Evolutionary conservation across 2,329 filamentous ascomycete genomes (phyloP), one percentile per base, ranked within the genome.

Genomic region (Alternaria sp.): DNA sequence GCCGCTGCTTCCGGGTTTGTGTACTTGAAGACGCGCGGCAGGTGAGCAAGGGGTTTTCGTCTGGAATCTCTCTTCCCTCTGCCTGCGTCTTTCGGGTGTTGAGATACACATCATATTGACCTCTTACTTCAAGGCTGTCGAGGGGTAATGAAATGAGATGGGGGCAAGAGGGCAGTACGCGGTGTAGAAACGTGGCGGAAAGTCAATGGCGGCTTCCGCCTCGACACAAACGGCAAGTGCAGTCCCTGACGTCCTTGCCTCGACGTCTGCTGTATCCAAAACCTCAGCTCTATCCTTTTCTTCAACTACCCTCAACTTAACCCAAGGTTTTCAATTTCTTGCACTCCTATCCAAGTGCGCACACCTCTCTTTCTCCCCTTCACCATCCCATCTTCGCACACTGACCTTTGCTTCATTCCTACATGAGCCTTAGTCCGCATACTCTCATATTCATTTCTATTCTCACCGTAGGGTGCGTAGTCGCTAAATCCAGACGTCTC

Each of bases 1-100:
- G 47, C 47, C 26, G 47, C 26, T 11, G 11, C n/a, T 51, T 32
- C 47, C 47, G 26, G 21, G 21, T 32, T 5, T 8, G 17, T 30
- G 10, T 26, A 32, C 26, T 32, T 21, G 26, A 30, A 51, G 47
- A 51, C 47, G 47, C 47, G 26, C 25, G 52, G 32, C 40, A n/a
- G 11, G 15, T 44, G 45, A 7, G 8, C n/a, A 40, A 40, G 36
- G 36, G n/a, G 36, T 10, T 9, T 15, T 40, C n/a, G 15, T 36
- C 32, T 36, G 32, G 7, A n/a, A 9, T 17, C 36, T 3, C 36
- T 40, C 36, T 40, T 40, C 8, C 3, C 4, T 40, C 8, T 40
- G 2, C 36, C 36, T 17, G 2, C 36, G 8, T 17, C 36, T 17
- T 11, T 6, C 15, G 1, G n/a, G 15, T 10, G 5, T 10, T 40